phyloP scores from a whole-genome alignment of 2,329 filamentous ascomycete species.

The Dichotomopilus funicola region DNA sequence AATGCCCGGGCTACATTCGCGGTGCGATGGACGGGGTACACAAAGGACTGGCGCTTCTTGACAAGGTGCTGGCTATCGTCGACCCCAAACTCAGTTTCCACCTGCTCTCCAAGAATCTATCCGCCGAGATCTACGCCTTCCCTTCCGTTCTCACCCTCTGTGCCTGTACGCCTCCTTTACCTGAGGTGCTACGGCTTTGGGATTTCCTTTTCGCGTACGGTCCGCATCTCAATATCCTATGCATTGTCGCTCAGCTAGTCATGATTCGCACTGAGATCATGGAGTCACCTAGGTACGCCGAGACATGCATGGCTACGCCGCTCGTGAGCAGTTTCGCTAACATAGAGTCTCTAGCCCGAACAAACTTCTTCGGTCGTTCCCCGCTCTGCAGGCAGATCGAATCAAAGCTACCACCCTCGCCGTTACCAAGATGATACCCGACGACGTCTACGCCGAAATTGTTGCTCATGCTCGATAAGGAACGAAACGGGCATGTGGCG shows the following conservation, averaged over 20 bases:
- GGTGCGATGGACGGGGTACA: slow-evolving; percentile 98
- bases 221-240: slow-evolving; percentile 88
- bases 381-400: slow-evolving; percentile 72
- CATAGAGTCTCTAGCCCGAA: slow-evolving; percentile 61
- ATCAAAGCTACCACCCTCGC: slow-evolving; percentile 81
- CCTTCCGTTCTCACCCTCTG: slow-evolving; percentile 90
- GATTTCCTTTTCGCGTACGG: slow-evolving; percentile 97
- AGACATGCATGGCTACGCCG: neutral
- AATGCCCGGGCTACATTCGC: slow-evolving; percentile 89
- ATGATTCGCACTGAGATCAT: slow-evolving; percentile 80
- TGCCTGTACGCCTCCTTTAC: slow-evolving; percentile 89
- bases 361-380: slow-evolving; percentile 82
- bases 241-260: slow-evolving; percentile 91
- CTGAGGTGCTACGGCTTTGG: slow-evolving; percentile 89
- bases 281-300: slow-evolving; percentile 69
- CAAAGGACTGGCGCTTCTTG: slow-evolving; percentile 81
- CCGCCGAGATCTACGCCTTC: slow-evolving; percentile 93
- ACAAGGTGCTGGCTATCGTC: slow-evolving; percentile 85
- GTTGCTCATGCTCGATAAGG: slow-evolving; percentile 64
- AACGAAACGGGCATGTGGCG: too few species aligned
- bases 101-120: slow-evolving; percentile 77
- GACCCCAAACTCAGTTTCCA: slow-evolving; percentile 82
- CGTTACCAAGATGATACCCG: slow-evolving; percentile 83
- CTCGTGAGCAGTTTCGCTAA: slow-evolving; percentile 20
- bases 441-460: slow-evolving; percentile 85